Conservation (phyloP, 2,329 filamentous ascomycete species). For the Exophiala aquamarina region DNA sequence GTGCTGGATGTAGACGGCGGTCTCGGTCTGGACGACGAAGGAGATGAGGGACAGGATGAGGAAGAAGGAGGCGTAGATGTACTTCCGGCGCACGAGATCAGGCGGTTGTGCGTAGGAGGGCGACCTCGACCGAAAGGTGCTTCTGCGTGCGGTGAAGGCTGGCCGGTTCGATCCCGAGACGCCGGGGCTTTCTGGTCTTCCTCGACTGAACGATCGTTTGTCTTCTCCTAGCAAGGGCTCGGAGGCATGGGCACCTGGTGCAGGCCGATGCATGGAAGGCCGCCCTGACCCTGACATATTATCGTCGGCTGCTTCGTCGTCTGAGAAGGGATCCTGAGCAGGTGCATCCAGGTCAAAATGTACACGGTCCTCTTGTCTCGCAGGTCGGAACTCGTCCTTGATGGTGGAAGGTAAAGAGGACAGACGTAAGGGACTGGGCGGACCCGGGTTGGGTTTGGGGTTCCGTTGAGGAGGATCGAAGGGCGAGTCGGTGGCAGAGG, state of each 20-base stretch:
- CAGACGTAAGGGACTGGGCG: conserved; percentile 22
- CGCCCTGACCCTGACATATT: conserved; percentile 40
- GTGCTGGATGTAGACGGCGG: conserved; percentile 91
- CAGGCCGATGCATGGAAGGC: conserved; percentile 48
- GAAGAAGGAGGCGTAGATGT: conserved; percentile 83
- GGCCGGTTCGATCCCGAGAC: conserved; percentile 34
- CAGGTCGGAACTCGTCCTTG: conserved; percentile 26
- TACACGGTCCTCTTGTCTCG: conserved; percentile 11
- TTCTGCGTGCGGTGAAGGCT: conserved; percentile 53
- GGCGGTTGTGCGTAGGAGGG: conserved; percentile 64
- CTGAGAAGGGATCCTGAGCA: conserved; percentile 37
- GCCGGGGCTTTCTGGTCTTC: conserved; percentile 37
- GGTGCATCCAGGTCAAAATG: conserved; percentile 15
- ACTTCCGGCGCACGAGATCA: conserved; percentile 72
- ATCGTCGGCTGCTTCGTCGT: conserved; percentile 42
- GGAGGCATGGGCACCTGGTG: conserved; percentile 48
- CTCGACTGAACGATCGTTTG: conserved; percentile 30
- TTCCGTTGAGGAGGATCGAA: conserved; percentile 9
- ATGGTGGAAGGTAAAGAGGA: conserved; percentile 27
- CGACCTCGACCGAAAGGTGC: conserved; percentile 74
- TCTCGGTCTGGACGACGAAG: conserved; percentile 94
- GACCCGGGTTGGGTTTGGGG: conserved; percentile 14
- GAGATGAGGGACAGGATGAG: conserved; percentile 77
- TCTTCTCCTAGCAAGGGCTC: conserved; percentile 56
- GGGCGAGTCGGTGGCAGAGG: conserved; percentile 25